Percentiles rank a stretch among this genome's conserved stretches.
phyloP scores from a whole-genome alignment of 176 grass and related monocot genomes.

The Oropetium thomaeum region DNA sequence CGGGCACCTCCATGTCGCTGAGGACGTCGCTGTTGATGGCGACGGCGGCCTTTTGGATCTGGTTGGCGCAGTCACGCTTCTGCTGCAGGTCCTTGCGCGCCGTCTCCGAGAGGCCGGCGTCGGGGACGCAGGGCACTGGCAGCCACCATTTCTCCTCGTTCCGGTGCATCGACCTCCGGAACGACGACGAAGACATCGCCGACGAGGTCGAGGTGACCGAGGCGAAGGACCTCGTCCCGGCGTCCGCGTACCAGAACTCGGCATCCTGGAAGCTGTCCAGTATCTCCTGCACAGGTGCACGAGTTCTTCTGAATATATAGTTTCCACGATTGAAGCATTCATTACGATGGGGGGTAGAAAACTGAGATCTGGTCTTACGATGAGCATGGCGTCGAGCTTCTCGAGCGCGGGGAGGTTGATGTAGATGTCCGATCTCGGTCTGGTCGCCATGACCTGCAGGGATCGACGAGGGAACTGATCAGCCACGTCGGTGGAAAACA shows the following conservation, averaged over 20 bases:
- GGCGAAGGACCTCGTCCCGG: constrained; percentile 68
- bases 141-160: constrained; percentile 98
- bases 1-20: constrained; percentile 88
- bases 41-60: constrained; percentile 99
- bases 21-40: constrained; percentile 88
- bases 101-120: constrained; percentile 55
- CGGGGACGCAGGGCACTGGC: constrained; percentile 85
- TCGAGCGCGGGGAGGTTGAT: constrained; percentile 92
- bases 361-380: constrained; percentile 49
- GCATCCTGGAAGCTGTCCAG: constrained; percentile 82
- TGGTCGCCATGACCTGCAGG: constrained; percentile 80
- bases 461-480: neutral
- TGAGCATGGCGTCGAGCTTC: constrained; percentile 92
- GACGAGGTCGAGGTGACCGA: constrained; percentile 60
- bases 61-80: constrained; percentile 79
- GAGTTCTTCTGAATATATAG: neutral
- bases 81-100: constrained; percentile 64
- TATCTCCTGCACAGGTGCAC: constrained; percentile 59
- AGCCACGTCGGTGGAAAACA: neutral
- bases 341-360: neutral
- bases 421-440: constrained; percentile 93
- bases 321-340: neutral
- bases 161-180: constrained; percentile 57
- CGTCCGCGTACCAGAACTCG: constrained; percentile 96
- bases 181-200: constrained; percentile 62